Evolutionary conservation across 805 yeast genomes (phyloP).

Genomic region (Suhomyces canberraensis): DNA sequence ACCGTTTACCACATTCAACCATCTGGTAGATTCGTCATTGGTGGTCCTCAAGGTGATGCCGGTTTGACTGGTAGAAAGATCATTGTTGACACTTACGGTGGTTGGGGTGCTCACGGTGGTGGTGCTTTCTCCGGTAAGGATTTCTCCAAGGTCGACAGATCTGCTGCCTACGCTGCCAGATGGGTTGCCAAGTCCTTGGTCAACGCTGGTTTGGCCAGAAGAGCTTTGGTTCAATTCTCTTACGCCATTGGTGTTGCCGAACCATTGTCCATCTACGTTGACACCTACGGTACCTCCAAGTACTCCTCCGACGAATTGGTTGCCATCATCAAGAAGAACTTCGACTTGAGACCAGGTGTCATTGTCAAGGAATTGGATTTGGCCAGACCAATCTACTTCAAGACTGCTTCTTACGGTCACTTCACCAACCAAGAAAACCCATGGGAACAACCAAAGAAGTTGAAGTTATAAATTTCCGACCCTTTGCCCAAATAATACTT

Average conservation of each 20-base stretch:
- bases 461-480: constrained; percentile 49
- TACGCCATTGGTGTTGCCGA: constrained; percentile 99
- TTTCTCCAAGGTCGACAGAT: constrained; percentile 99
- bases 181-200: constrained; percentile 99
- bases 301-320: constrained; percentile 87
- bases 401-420: constrained; percentile 99
- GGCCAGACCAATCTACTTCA: constrained; percentile 98
- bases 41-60: constrained; percentile 99
- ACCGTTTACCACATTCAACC: constrained; percentile 98
- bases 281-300: constrained; percentile 96
- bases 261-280: constrained; percentile 96
- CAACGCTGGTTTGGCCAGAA: constrained; percentile 89
- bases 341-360: constrained; percentile 99
- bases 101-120: constrained; percentile 99
- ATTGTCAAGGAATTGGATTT: constrained; percentile 93
- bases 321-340: constrained; percentile 86
- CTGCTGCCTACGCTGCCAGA: constrained; percentile 99
- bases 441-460: constrained; percentile 95
- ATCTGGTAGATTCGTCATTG: constrained; percentile 98
- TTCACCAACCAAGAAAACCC: constrained; percentile 98
- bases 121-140: constrained; percentile 99
- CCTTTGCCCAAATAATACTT: constrained; percentile 15
- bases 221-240: constrained; percentile 97
- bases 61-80: constrained; percentile 99
- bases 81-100: constrained; percentile 99